phyloP scores from a whole-genome alignment of 2,329 filamentous ascomycete genomes.

The Xylariaceae sp. region DNA sequence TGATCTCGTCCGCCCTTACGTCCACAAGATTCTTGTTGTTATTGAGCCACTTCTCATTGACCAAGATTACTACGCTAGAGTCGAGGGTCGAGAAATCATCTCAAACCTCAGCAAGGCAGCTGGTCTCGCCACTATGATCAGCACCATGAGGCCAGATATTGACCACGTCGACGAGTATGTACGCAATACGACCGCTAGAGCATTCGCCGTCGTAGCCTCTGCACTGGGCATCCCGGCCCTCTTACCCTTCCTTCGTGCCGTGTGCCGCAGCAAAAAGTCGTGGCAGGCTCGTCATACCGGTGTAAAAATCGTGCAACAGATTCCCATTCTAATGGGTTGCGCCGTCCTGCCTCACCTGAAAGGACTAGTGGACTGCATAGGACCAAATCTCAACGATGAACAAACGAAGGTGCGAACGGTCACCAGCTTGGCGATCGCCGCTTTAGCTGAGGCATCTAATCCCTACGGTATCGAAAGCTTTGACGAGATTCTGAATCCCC shows the following conservation, averaged over 20 bases:
- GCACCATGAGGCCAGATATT: slow-evolving; percentile 97
- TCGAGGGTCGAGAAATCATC: slow-evolving; percentile 98
- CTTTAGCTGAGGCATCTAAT: slow-evolving; percentile 92
- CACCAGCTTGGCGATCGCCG: slow-evolving; percentile 91
- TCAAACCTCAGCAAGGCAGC: slow-evolving; percentile 97
- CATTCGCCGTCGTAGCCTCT: slow-evolving; percentile 95
- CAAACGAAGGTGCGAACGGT: slow-evolving; percentile 98
- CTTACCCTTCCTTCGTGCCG: slow-evolving; percentile 90
- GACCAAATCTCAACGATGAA: slow-evolving; percentile 93
- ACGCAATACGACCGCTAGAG: slow-evolving; percentile 93
- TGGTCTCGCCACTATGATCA: slow-evolving; percentile 97
- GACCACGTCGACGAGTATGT: slow-evolving; percentile 99
- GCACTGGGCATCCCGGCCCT: slow-evolving; percentile 94
- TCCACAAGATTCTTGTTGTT: slow-evolving; percentile 97
- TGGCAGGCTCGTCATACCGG: slow-evolving; percentile 98
- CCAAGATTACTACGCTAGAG: slow-evolving; percentile 98
- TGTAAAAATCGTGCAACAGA: slow-evolving; percentile 99
- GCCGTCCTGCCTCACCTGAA: slow-evolving; percentile 94
- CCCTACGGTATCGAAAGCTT: slow-evolving; percentile 99
- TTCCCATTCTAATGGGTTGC: slow-evolving; percentile 98
- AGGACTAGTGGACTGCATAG: slow-evolving; percentile 94
- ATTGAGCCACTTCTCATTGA: slow-evolving; percentile 99
- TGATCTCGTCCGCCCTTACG: slow-evolving; percentile 91
- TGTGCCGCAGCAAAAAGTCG: slow-evolving; percentile 97
- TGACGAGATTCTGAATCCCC: slow-evolving; percentile 92